Evolutionary conservation across 805 yeast species (phyloP).

Genomic region (Metschnikowia borealis): DNA sequence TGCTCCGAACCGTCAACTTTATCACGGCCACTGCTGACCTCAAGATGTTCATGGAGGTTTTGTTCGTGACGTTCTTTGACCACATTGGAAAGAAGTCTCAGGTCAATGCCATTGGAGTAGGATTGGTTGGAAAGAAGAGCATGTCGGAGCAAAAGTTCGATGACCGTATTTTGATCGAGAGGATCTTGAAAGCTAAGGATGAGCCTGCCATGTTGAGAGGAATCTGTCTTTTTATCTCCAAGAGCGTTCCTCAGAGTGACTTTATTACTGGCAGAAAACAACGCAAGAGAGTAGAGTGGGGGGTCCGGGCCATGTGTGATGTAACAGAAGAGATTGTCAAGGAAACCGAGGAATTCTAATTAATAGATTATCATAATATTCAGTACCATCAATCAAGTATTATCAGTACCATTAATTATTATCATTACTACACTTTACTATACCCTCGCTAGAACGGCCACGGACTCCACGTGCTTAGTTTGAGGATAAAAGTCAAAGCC

Average conservation of each 20-base stretch:
- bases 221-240: constrained; percentile 55
- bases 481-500: constrained; percentile 53
- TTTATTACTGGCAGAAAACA: constrained; percentile 53
- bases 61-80: constrained; percentile 65
- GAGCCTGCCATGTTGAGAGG: constrained; percentile 61
- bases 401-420: too few species aligned
- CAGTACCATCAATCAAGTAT: too few species aligned
- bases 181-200: constrained; percentile 53
- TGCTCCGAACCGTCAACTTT: constrained; percentile 70
- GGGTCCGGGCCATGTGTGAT: constrained; percentile 50
- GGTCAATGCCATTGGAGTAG: constrained; percentile 41
- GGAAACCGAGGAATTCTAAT: constrained; percentile 7
- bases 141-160: constrained; percentile 39
- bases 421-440: too few species aligned
- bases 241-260: constrained; percentile 43
- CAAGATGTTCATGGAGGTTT: constrained; percentile 65
- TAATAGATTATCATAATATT: not conserved
- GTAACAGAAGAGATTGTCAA: constrained; percentile 43
- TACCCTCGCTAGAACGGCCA: constrained; percentile 38
- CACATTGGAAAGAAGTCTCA: constrained; percentile 62
- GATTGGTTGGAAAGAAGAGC: constrained; percentile 26
- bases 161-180: constrained; percentile 46
- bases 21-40: constrained; percentile 63
- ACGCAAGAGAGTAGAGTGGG: constrained; percentile 63
- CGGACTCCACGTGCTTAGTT: constrained; percentile 55